Base-by-base conservation (phyloP, 805 yeast species). In the Priceomyces haplophilus region DNA sequence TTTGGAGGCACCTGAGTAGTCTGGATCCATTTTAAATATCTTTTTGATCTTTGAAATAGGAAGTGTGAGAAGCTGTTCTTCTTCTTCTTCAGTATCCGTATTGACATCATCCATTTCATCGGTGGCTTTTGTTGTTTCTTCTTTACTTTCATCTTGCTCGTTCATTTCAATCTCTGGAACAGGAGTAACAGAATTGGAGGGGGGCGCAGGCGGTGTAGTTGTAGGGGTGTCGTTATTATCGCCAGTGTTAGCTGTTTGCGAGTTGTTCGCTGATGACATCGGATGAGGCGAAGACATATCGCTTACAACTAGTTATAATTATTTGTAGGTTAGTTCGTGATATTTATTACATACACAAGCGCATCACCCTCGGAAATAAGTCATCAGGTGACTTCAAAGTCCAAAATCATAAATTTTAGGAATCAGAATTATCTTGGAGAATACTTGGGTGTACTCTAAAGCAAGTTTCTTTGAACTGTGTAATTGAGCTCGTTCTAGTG, bases 21-120 rank as follows among this genome's bases (percentile, higher is more conserved):
- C 89, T 12, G 88, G 87, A 57, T 86, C 95, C 57, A 83, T 74
- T 53, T 83, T 85, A 58, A 86, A 75, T 41, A 86, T 82, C 51
- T 82, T 75, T 54, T 83, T 84, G 50, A 86, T 79, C 49, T 85
- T 78, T 2, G 87, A 69, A 32, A 85, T 63, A 4, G 93, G 95
- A 19, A 86, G 60, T 3, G 68, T 58, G 6, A 71, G 47, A 0
- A 62, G 48, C 5, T 67, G 66, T 1, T 43, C 52, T 17, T 45
- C 49, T 38, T 58, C 54, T 2, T 53, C 58, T 5, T 53, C 60
- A 5, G 33, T 42, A 31, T 44, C 49, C 20, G 36, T 46, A 10
- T 34, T 43, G 19, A 24, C 38, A n/a, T 41, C 47, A 17, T 35
- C 44, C 12, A 7, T 37, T 19, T 30, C 43, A 6, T 42, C 38